These are phyloP conservation scores for Talaromyces sp. DNA, from an alignment of 2,329 filamentous ascomycete species.

Conservation along the genomic window DNA sequence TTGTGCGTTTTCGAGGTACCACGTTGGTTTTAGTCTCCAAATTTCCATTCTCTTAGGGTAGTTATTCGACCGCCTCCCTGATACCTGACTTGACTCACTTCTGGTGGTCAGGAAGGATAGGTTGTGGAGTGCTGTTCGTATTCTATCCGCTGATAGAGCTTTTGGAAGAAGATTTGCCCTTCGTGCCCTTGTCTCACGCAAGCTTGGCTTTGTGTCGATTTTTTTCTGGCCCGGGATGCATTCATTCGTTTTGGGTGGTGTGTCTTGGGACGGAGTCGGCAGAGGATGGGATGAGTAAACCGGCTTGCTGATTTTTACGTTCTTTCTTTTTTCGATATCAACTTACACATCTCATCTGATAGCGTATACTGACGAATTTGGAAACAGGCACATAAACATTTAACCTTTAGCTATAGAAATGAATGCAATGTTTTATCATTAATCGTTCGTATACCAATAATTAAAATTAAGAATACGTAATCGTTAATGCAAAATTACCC, in stretches of 20 bases:
- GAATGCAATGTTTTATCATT: constrained; percentile 6
- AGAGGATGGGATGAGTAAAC: constrained; percentile 45
- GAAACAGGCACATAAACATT: neutral
- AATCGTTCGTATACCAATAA: neutral
- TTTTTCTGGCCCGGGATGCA: constrained; percentile 21
- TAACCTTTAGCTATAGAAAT: neutral
- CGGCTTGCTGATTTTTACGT: constrained; percentile 35
- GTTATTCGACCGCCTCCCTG: constrained; percentile 34
- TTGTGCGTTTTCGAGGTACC: constrained; percentile 18
- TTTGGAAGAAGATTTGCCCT: neutral
- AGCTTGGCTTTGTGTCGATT: constrained; percentile 36
- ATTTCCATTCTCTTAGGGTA: constrained; percentile 25
- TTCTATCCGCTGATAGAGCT: constrained; percentile 21
- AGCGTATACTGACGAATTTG: neutral
- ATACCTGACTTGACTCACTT: constrained; percentile 41
- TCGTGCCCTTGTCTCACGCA: constrained; percentile 21
- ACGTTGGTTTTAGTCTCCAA: constrained; percentile 15
- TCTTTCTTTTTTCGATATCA: neutral
- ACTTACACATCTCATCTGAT: neutral
- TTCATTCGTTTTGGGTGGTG: constrained; percentile 38
- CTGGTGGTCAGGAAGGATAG: constrained; percentile 36
- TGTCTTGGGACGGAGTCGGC: constrained; percentile 28
- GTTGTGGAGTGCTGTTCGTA: constrained; percentile 41
- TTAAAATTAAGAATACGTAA: constrained; percentile 2
- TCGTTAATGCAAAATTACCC: neutral